Evolutionary conservation across 495 filamentous ascomycete genomes (phyloP).

Genomic region (Aspergillus conjunctus): DNA sequence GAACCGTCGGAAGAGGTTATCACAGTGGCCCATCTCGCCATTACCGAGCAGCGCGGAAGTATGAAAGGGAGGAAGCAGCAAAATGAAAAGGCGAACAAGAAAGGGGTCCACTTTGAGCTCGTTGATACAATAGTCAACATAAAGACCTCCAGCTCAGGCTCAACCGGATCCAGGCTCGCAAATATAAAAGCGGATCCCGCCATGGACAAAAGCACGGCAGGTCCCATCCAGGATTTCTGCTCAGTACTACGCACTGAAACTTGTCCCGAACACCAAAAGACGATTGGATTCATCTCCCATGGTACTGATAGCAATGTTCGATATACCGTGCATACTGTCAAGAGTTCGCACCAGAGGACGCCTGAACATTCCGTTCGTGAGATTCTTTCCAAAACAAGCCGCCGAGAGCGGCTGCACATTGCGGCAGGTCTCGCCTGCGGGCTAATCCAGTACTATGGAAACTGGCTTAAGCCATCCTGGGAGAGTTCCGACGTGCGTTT

Average conservation of each 20-base stretch:
- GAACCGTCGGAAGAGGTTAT: slow-evolving; percentile 22
- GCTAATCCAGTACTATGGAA: slow-evolving; percentile 36
- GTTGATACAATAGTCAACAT: neutral
- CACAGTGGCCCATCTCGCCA: slow-evolving; percentile 8
- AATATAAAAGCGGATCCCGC: neutral
- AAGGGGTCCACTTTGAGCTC: neutral
- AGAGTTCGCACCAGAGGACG: neutral
- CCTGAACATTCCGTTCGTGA: slow-evolving; percentile 14
- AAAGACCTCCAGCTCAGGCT: neutral
- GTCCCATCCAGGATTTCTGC: slow-evolving; percentile 18
- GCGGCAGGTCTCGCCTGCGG: slow-evolving; percentile 40
- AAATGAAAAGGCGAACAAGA: neutral
- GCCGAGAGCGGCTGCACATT: slow-evolving; percentile 34
- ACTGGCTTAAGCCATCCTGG: slow-evolving; percentile 39
- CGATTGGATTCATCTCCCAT: neutral
- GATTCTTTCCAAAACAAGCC: slow-evolving; percentile 18
- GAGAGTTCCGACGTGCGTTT: slow-evolving; percentile 24
- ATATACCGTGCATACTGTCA: neutral
- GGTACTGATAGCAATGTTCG: neutral
- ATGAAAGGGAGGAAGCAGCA: slow-evolving; percentile 6
- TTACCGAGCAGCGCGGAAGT: slow-evolving; percentile 1
- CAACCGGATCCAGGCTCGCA: neutral
- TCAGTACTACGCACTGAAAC: neutral
- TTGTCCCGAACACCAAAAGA: neutral
- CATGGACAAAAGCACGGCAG: neutral